Evolutionary conservation across 164 flowering plant species (phyloP), one percentile per base, ranked within the genome.

Genomic region (Aristolochia contorta): DNA sequence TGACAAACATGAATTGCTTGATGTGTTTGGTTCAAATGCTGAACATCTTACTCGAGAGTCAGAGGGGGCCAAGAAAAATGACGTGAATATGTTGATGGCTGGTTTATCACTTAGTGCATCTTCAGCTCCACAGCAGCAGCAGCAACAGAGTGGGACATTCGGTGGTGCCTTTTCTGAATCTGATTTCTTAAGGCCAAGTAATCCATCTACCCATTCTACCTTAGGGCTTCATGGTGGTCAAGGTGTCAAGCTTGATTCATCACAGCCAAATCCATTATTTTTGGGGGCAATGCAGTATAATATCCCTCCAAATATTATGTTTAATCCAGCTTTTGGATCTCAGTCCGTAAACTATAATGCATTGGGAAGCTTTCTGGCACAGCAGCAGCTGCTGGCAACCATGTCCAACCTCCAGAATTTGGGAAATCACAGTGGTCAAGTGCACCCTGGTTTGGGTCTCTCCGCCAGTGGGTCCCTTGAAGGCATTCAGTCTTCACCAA

Each of bases 401-500:
- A 86, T 88, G 91, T 71, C 92, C 16, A 87, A 82, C 70, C 69
- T 84, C 30, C 96, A 89, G 67, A 84, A 84, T 2, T 66, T 87
- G 52, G 85, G 86, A 23, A 74, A 72, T 69, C 23, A 79, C 57
- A 78, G 76, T 54, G 33, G 74, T 45, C 87, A 78, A 57, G 70
- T 49, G 58, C 74, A 71, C 71, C 54, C 67, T 51, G 68, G 72
- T 54, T 62, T 47, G 20, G 76, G 69, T 52, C 66, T 66, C 65
- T 68, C 64, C 59, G 48, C 47, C 61, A 86, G 80, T 49, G 51
- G 74, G 43, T 62, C 20, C 37, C 51, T 20, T 30, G 75, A 62
- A 20, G 91, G 82, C 58, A 82, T 84, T 41, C 72, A 70, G 69
- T n/a, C 75, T 33, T 69, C 91, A 15, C 65, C 95, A 19, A 64